These are phyloP conservation scores for Penicillium sp. DNA, from an alignment of 2,329 filamentous ascomycete genomes.

Conservation along the genomic window DNA sequence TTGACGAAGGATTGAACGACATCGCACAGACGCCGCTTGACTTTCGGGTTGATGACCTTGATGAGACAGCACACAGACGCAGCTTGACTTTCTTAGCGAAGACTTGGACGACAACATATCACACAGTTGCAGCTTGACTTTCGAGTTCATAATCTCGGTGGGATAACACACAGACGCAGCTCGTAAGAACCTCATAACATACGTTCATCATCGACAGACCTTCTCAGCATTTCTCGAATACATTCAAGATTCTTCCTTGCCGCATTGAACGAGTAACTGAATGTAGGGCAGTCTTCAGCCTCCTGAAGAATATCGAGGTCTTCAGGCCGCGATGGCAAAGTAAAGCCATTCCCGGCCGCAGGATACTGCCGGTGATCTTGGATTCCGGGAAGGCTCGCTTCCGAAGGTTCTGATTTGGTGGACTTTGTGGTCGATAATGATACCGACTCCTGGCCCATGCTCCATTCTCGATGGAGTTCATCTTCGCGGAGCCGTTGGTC, in stretches of 20 bases:
- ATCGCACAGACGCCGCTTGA: neutral
- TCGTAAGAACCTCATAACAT: too few species aligned
- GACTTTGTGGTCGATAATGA: neutral
- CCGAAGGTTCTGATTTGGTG: neutral
- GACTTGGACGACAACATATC: neutral
- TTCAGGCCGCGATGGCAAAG: conserved; percentile 56
- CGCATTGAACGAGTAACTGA: conserved; percentile 50
- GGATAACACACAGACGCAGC: too few species aligned
- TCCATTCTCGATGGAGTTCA: too few species aligned
- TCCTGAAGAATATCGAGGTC: conserved; percentile 65
- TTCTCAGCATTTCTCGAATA: neutral
- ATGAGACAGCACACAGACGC: neutral
- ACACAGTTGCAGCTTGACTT: too few species aligned
- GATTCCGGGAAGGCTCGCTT: neutral
- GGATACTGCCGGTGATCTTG: conserved; percentile 62
- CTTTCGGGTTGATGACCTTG: neutral
- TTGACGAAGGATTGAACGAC: neutral
- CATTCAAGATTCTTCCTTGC: neutral
- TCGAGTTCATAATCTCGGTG: too few species aligned
- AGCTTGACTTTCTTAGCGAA: neutral
- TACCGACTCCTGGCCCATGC: too few species aligned
- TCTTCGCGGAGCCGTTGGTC: too few species aligned
- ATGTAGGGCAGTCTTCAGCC: conserved; percentile 56
- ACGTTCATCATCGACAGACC: too few species aligned
- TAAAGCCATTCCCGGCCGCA: conserved; percentile 62